Conservation (phyloP, 2,329 filamentous ascomycete species). For the Diaporthe nobilis region DNA sequence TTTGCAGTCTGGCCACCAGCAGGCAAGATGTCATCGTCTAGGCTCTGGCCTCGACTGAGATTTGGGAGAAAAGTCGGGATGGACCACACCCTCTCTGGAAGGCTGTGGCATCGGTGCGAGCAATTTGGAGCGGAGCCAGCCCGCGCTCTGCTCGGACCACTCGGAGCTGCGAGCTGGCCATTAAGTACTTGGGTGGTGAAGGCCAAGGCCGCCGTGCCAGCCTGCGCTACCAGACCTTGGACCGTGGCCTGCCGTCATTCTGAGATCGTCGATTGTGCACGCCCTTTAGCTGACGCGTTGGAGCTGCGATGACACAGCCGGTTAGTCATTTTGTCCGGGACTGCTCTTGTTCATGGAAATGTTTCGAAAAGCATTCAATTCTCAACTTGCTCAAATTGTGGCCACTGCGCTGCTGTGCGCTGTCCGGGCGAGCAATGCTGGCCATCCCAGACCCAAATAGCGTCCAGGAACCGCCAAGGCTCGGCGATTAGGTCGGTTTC, state of each 20-base stretch:
- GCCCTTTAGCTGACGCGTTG: neutral
- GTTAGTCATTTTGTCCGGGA: neutral
- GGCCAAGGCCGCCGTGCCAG: neutral
- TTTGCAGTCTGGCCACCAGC: neutral
- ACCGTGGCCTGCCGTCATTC: neutral
- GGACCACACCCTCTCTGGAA: constrained; percentile 20
- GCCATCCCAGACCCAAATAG: neutral
- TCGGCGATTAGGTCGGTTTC: constrained; percentile 36
- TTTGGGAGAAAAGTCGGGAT: constrained; percentile 20
- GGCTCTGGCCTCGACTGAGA: constrained; percentile 23
- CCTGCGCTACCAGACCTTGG: neutral
- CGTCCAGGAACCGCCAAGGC: neutral
- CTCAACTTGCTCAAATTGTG: neutral
- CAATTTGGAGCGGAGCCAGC: constrained; percentile 22
- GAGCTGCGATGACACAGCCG: neutral
- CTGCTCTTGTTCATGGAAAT: neutral
- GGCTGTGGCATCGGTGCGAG: constrained; percentile 30
- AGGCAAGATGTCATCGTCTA: constrained; percentile 14
- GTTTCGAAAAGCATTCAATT: neutral
- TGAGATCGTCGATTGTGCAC: neutral
- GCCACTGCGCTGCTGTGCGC: neutral
- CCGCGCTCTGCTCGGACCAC: constrained; percentile 12
- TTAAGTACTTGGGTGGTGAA: neutral
- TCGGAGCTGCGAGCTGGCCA: constrained; percentile 4
- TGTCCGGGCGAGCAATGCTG: neutral